Evolutionary conservation across 371 early-diverging fungal species (phyloP).

Genomic region (Mortierella sp.): DNA sequence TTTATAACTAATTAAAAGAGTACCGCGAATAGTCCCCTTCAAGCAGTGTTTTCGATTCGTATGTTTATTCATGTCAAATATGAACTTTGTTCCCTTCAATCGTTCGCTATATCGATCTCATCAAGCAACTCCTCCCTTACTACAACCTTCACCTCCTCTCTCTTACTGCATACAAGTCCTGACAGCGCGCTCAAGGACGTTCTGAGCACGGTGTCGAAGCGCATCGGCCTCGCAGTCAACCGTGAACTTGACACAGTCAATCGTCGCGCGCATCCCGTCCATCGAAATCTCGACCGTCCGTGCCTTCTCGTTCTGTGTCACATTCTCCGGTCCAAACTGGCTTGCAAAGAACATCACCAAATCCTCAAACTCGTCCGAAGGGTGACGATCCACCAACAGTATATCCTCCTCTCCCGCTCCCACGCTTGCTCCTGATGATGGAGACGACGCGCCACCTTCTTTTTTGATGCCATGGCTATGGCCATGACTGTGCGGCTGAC

Average conservation of each 20-base stretch:
- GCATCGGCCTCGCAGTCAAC: slow-evolving; percentile 55
- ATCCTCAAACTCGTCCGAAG: slow-evolving; percentile 52
- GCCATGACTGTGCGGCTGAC: slow-evolving; percentile 27
- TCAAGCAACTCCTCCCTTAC: no score
- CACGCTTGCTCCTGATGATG: background rate
- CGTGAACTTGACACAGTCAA: slow-evolving; percentile 61
- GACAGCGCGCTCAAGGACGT: slow-evolving; percentile 54
- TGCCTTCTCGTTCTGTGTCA: slow-evolving; percentile 56
- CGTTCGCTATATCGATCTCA: no score
- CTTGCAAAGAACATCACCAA: slow-evolving; percentile 53
- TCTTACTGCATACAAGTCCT: slow-evolving; percentile 46
- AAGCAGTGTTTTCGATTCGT: no score
- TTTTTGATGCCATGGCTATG: slow-evolving; percentile 15
- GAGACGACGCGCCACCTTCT: background rate
- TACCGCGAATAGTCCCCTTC: no score
- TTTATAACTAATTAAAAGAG: no score
- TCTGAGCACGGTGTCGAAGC: slow-evolving; percentile 50
- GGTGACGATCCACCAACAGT: slow-evolving; percentile 27
- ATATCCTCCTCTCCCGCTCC: slow-evolving; percentile 1
- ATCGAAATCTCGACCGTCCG: slow-evolving; percentile 59
- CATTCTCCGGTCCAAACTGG: slow-evolving; percentile 53
- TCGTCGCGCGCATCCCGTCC: slow-evolving; percentile 62
- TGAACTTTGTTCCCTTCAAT: no score
- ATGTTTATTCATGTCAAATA: no score
- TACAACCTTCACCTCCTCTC: no score